phyloP scores from a whole-genome alignment of 108 stramenopile species.

The Discostella stelligeroides region DNA sequence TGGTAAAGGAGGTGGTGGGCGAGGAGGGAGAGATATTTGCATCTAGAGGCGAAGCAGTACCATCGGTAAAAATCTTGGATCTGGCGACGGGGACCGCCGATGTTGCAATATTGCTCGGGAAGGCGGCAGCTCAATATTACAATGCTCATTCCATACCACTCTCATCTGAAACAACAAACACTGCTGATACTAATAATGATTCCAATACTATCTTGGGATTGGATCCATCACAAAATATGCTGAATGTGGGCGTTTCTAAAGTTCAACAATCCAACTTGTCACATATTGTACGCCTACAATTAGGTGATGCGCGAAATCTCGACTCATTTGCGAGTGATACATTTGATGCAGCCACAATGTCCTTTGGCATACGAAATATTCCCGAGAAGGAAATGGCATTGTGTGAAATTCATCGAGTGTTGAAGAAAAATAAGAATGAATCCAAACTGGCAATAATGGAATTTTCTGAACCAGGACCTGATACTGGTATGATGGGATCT shows the following conservation, averaged over 20 bases:
- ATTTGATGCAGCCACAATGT: conserved; percentile 92
- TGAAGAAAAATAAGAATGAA: conserved; percentile 45
- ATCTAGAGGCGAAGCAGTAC: conserved; percentile 48
- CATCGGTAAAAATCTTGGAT: conserved; percentile 81
- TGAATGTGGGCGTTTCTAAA: conserved; percentile 77
- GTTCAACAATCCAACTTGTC: conserved; percentile 46
- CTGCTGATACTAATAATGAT: not conserved
- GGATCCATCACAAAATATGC: conserved; percentile 90
- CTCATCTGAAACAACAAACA: conserved; percentile 2
- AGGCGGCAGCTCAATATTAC: conserved; percentile 39
- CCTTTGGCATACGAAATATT: conserved; percentile 94
- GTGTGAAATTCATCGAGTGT: conserved; percentile 76
- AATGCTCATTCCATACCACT: not conserved
- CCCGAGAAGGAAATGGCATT: conserved; percentile 70
- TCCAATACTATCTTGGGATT: conserved; percentile 60
- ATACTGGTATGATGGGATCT: conserved; percentile 55
- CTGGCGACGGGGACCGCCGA: conserved; percentile 93
- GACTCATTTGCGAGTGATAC: conserved; percentile 27
- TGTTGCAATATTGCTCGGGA: conserved; percentile 85
- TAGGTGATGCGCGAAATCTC: conserved; percentile 78
- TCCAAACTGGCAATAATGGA: conserved; percentile 72
- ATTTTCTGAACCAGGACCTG: conserved; percentile 75
- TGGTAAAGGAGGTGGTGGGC: conserved; percentile 60
- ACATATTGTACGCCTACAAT: conserved; percentile 48
- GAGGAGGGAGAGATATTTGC: conserved; percentile 27